Evolutionary conservation across 2,329 filamentous ascomycete genomes (phyloP).

Genomic region (Pseudogymnoascus sp.): DNA sequence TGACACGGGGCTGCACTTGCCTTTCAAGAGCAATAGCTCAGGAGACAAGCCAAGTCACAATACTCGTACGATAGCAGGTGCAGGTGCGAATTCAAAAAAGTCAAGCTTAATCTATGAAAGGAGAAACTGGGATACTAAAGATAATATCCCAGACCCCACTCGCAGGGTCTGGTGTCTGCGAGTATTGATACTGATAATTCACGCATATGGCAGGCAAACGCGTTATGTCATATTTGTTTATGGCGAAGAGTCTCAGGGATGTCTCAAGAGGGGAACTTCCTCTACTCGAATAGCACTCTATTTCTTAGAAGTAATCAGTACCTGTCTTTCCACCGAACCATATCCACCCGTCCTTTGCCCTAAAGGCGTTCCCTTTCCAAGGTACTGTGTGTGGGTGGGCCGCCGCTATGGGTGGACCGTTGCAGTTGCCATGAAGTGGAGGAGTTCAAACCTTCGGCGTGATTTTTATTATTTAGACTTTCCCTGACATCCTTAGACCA

Average conservation of each 20-base stretch:
- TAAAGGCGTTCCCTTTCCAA: not conserved
- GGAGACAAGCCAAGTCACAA: not conserved
- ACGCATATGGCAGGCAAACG: not conserved
- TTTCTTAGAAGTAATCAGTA: not conserved
- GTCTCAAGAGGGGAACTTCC: not conserved
- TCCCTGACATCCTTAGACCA: not conserved
- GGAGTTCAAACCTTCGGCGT: not conserved
- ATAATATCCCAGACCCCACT: not conserved
- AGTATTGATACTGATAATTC: not conserved
- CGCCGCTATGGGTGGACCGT: not conserved
- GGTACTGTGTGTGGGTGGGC: slow-evolving; percentile 2
- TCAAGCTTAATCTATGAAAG: not conserved
- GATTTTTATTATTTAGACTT: slow-evolving; percentile 3
- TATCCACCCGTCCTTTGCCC: not conserved
- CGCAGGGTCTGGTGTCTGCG: not conserved
- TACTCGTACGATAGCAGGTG: not conserved
- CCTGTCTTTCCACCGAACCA: not conserved
- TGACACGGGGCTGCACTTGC: not conserved
- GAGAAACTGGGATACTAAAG: not conserved
- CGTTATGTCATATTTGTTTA: slow-evolving; percentile 4
- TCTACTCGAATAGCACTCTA: not conserved
- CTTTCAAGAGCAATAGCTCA: not conserved
- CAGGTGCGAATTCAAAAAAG: not conserved
- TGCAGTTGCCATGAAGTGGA: slow-evolving; percentile 6
- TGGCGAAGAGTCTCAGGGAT: not conserved